Evolutionary conservation across 768 basidiomycete genomes (phyloP).

Genomic region (Coprinopsis cinerea): DNA sequence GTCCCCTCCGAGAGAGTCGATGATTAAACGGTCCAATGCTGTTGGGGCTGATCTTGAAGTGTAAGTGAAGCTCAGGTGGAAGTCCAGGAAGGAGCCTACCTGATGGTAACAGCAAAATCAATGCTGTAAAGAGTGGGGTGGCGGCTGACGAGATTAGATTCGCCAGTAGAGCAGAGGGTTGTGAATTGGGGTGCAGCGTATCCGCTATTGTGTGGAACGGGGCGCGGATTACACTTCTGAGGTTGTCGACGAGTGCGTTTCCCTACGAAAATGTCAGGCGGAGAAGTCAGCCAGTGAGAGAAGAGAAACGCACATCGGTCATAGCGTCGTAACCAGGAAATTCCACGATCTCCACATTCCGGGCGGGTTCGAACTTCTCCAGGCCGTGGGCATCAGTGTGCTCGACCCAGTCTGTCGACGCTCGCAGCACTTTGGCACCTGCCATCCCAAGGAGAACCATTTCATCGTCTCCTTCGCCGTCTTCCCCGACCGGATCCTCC

Average conservation of each 20-base stretch:
- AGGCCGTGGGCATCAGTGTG: constrained; percentile 58
- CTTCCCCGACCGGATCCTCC: constrained; percentile 37
- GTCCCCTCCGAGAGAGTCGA: constrained; percentile 44
- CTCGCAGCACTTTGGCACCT: constrained; percentile 34
- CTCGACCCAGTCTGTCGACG: constrained; percentile 71
- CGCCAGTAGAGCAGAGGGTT: constrained; percentile 45
- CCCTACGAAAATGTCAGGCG: constrained; percentile 18
- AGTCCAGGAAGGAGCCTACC: constrained; percentile 26
- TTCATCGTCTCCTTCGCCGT: constrained; percentile 22
- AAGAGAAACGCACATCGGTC: constrained; percentile 37
- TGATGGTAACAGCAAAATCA: constrained; percentile 47
- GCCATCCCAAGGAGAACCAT: constrained; percentile 7
- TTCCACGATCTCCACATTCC: constrained; percentile 59
- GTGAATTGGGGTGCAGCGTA: constrained; percentile 46
- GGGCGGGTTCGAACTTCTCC: constrained; percentile 58
- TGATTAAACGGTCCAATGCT: constrained; percentile 37
- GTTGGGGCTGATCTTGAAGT: constrained; percentile 25
- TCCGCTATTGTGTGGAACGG: constrained; percentile 51
- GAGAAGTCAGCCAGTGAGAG: neutral
- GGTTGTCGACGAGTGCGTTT: constrained; percentile 24
- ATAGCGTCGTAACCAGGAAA: constrained; percentile 39
- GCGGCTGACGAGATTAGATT: constrained; percentile 52
- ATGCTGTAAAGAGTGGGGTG: constrained; percentile 54
- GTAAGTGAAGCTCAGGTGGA: neutral
- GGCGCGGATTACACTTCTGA: constrained; percentile 41